Base-by-base conservation (phyloP, 169 alveolate genomes). In the Toxoplasma gondii region DNA sequence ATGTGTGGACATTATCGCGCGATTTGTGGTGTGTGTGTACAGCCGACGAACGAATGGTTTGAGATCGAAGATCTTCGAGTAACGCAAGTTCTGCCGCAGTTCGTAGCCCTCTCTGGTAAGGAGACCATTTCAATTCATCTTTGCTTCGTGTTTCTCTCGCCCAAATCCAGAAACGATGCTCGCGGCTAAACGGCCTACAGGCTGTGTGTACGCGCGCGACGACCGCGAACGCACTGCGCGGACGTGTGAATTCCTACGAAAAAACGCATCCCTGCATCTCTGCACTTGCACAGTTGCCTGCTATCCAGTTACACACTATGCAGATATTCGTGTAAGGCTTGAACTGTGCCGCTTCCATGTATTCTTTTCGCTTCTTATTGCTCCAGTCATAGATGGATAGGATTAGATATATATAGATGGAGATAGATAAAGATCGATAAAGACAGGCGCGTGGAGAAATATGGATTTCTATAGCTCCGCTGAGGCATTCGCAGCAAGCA, bases 21-120 rank as follows among this genome's bases (percentile, higher is more conserved):
- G 58, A n/a, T 49, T 49, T 4, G 58, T 49, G 58, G 12, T 49
- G 58, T 49, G 58, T 43, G 41, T 82, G 90, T 41, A 81, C 97
- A 97, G 96, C 98, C 99, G 58, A 96, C 99, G 82, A 98, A 98
- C 88, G 98, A 98, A 94, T 99, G 99, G 99, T 98, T 97, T 95
- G 99, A 99, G 96, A 98, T 98, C 92, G 99, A 99, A 94, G 99
- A 99, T 93, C 95, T 98, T 94, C 98, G 98, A 88, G 99, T 99
- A 5, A 97, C 99, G 78, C 97, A 98, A n/a, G 98, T 99, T 27
- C 98, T 99, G 91, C 99, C 99, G 22, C 99, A 99, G 95, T 97
- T 98, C 81, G 99, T 99, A 10, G 99, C 99, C 12, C 98, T 98
- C 44, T 93, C 95, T 54, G 95, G 95, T 93, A 38, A 5, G 93